Evolutionary conservation across 2,329 filamentous ascomycete species (phyloP).

Genomic region (Aspergillus hiratsukae): DNA sequence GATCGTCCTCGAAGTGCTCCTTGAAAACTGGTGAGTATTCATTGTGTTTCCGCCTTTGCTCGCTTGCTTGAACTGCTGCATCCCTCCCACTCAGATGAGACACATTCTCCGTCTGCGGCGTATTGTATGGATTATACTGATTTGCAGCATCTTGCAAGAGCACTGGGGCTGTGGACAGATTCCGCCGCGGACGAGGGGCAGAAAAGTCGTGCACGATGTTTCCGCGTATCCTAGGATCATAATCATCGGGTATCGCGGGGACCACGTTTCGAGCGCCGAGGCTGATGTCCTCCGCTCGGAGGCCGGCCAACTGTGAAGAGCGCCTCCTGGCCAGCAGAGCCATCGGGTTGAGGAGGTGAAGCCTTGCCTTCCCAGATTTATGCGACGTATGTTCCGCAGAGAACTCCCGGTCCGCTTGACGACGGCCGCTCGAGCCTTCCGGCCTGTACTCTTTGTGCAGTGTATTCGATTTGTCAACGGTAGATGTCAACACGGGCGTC

Average conservation of each 20-base stretch:
- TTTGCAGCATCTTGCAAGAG: conserved; percentile 10
- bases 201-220: conserved; percentile 64
- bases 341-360: conserved; percentile 59
- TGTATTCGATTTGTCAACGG: conserved; percentile 18
- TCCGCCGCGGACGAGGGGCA: conserved; percentile 49
- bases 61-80: conserved; percentile 13
- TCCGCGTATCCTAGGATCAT: conserved; percentile 60
- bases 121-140: conserved; percentile 10
- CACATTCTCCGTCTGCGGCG: conserved; percentile 5
- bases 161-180: conserved; percentile 25
- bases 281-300: conserved; percentile 48
- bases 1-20: conserved; percentile 56
- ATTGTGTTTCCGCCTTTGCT: conserved; percentile 30
- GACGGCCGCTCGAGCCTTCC: conserved; percentile 20
- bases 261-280: conserved; percentile 47
- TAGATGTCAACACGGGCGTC: conserved; percentile 19
- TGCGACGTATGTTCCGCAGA: conserved; percentile 24
- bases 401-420: conserved; percentile 25
- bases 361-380: conserved; percentile 45
- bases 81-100: conserved; percentile 10
- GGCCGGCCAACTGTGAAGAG: conserved; percentile 48
- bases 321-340: conserved; percentile 54
- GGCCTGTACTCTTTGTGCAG: conserved; percentile 23
- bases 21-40: conserved; percentile 56
- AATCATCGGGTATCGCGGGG: conserved; percentile 55